phyloP scores from a whole-genome alignment of 306 rosid genomes.

The Alnus rubra region DNA sequence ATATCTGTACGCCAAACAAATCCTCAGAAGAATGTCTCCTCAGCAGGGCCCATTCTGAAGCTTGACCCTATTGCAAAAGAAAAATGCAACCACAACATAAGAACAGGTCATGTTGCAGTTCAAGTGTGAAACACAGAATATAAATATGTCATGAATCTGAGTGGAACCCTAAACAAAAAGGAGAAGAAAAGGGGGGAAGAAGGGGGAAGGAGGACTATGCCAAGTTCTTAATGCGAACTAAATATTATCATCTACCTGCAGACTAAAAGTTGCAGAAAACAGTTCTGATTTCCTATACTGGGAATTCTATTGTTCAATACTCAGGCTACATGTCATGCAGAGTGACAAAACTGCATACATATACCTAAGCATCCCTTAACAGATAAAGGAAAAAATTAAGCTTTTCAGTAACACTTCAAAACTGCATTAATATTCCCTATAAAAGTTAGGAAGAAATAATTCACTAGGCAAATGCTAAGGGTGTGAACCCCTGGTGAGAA shows the following conservation, averaged over 20 bases:
- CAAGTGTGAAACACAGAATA: constrained; percentile 1
- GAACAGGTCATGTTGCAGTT: constrained; percentile 1
- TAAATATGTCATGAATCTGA: neutral
- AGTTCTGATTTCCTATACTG: neutral
- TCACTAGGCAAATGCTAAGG: neutral
- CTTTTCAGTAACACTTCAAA: neutral
- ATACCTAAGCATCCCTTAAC: neutral
- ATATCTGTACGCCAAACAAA: constrained; percentile 92
- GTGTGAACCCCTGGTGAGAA: neutral
- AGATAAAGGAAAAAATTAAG: neutral
- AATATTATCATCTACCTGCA: neutral
- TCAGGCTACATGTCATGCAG: neutral
- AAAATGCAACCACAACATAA: constrained; percentile 11
- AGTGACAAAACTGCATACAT: neutral
- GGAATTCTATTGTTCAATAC: neutral
- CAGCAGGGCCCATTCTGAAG: constrained; percentile 95
- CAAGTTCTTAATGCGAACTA: neutral
- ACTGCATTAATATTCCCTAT: neutral
- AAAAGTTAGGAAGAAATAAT: neutral
- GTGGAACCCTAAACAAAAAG: neutral
- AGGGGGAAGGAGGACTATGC: neutral
- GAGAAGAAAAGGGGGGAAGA: neutral
- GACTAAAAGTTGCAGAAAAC: neutral
- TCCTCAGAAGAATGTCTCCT: constrained; percentile 87
- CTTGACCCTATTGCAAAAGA: constrained; percentile 71